Conservation (phyloP, 2,329 filamentous ascomycete genomes). For the Neodidymelliopsis sp. region DNA sequence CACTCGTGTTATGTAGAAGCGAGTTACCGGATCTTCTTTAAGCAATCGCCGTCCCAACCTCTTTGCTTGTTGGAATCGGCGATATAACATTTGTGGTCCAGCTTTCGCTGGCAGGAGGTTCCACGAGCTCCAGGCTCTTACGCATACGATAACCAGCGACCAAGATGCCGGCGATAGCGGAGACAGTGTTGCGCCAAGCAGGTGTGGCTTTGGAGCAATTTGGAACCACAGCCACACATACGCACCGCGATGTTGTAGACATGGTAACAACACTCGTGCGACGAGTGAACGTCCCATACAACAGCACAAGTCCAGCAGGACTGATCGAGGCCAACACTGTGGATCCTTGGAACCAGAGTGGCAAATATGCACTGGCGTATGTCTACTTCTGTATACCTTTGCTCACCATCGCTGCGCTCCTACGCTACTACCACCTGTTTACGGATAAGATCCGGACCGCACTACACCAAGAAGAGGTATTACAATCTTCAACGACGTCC, state of each 20-base stretch:
- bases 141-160: slow-evolving; percentile 20
- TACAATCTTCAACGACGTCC: slow-evolving; percentile 67
- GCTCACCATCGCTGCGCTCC: slow-evolving; percentile 69
- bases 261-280: slow-evolving; percentile 41
- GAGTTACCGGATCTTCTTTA: slow-evolving; percentile 29
- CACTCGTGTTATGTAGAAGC: slow-evolving; percentile 45
- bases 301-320: slow-evolving; percentile 62
- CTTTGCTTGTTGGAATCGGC: slow-evolving; percentile 8
- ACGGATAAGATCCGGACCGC: slow-evolving; percentile 92
- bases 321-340: slow-evolving; percentile 63
- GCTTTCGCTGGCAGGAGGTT: slow-evolving; percentile 48
- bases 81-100: slow-evolving; percentile 28
- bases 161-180: slow-evolving; percentile 46
- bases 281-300: slow-evolving; percentile 65
- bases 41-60: slow-evolving; percentile 26
- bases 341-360: slow-evolving; percentile 82
- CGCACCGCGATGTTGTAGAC: slow-evolving; percentile 39
- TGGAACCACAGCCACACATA: slow-evolving; percentile 35
- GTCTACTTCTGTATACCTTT: slow-evolving; percentile 85
- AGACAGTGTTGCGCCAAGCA: slow-evolving; percentile 37
- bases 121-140: slow-evolving; percentile 24
- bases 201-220: slow-evolving; percentile 41
- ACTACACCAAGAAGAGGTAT: slow-evolving; percentile 82
- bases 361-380: slow-evolving; percentile 87
- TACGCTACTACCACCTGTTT: slow-evolving; percentile 87